These are phyloP conservation scores for Kondoa malvinella DNA, from an alignment of 768 basidiomycete species.

Conservation along the genomic window DNA sequence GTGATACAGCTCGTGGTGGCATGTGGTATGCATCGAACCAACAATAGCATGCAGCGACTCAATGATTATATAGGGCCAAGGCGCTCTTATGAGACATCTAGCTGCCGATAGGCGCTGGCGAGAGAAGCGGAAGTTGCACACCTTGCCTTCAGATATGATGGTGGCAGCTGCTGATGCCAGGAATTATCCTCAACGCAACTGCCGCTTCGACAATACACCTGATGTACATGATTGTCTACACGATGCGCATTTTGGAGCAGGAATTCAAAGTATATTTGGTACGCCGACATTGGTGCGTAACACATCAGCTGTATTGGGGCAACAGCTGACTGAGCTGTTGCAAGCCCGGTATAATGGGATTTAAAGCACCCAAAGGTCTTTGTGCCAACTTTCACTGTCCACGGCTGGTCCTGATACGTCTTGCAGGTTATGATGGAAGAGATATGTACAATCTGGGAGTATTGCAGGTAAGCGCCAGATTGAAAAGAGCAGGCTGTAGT, in stretches of 20 bases:
- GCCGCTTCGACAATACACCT: not conserved
- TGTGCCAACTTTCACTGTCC: not conserved
- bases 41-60: not conserved
- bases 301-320: not conserved
- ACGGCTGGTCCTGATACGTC: too few relatives aligned
- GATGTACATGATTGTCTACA: not conserved
- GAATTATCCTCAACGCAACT: slow-evolving; percentile 1
- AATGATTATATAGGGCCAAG: not conserved
- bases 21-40: not conserved
- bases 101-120: not conserved
- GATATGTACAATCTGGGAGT: not conserved
- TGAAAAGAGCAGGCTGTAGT: not conserved
- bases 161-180: not conserved
- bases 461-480: not conserved
- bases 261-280: not conserved
- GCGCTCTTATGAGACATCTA: not conserved
- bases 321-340: not conserved
- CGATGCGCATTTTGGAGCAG: slow-evolving; percentile 6
- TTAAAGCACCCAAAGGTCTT: not conserved
- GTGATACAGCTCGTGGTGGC: slow-evolving; percentile 1
- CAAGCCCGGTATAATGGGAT: slow-evolving; percentile 1
- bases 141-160: not conserved
- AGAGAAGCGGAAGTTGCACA: not conserved
- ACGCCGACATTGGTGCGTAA: not conserved
- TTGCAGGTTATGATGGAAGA: not conserved